Conservation (phyloP, 2,329 filamentous ascomycete species). For the Talaromyces sp. region DNA sequence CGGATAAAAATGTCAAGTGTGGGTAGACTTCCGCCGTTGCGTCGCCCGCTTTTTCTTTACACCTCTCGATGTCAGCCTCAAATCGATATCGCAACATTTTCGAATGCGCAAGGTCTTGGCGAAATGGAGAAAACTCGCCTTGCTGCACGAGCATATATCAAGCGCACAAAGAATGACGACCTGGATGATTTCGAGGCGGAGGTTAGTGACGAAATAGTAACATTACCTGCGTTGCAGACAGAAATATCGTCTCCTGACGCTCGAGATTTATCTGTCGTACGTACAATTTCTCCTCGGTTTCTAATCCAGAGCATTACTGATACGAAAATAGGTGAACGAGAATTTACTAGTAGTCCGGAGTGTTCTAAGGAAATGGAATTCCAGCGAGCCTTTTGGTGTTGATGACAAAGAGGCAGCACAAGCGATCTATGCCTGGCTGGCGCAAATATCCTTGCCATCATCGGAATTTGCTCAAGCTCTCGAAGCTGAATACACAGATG, state of each 20-base stretch:
- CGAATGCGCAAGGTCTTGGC: neutral
- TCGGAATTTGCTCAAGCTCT: constrained; percentile 23
- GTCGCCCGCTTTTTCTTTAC: neutral
- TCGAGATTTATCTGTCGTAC: constrained; percentile 6
- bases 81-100: no score
- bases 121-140: constrained; percentile 18
- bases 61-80: neutral
- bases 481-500: constrained; percentile 19
- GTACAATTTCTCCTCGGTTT: neutral
- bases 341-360: constrained; percentile 22
- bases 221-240: constrained; percentile 22
- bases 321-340: constrained; percentile 20
- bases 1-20: neutral
- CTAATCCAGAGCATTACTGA: neutral
- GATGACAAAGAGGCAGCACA: constrained; percentile 20
- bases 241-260: constrained; percentile 21
- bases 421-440: constrained; percentile 28
- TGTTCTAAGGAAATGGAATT: constrained; percentile 17
- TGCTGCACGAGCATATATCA: constrained; percentile 20
- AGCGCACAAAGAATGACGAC: neutral
- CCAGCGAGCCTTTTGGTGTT: constrained; percentile 12
- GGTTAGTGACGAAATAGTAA: constrained; percentile 1
- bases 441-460: constrained; percentile 24
- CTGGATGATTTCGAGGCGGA: neutral
- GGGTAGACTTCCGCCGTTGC: neutral